Evolutionary conservation across 1,139 yeast species (phyloP), one percentile per base, ranked within the genome.

Genomic region (Ogataea hybrid): DNA sequence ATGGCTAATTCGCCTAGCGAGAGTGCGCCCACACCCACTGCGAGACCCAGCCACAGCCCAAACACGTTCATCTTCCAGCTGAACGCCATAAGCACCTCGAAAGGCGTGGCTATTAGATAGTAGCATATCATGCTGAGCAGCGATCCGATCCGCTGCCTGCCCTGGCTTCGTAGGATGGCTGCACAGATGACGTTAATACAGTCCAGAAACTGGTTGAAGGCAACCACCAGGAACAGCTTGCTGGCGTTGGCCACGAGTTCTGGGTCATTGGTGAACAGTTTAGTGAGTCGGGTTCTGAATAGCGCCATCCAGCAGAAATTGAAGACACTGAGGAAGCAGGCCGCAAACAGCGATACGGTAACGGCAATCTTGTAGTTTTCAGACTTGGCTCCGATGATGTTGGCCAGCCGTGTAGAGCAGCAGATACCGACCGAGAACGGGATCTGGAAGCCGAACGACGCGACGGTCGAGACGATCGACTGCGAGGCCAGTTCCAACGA

Each of bases 351-450:
- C 3, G 88, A 84, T 2, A 83, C 73, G 41, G 68, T 63, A 3
- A 87, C 71, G 2, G 95, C 79, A 2, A 74, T 65, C 12, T 77
- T 65, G 52, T 84, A 78, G 43, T 77, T 78, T 20, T 29, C 22
- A 5, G 59, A 54, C 25, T 42, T 43, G 0, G 89, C 94, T 6
- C 96, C 96, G 41, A 89, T 78, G 50, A 84, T 84, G 60, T 85
- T 87, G 25, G 96, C 96, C 32, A 88, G 81, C 62, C 96, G 73
- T 0, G 95, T 88, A 1, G 94, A 80, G 3, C 89, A 73, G 2
- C 95, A 92, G 32, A 88, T 86, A 27, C 94, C 84, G 5, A 86
- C 79, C 0, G 96, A 87, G 67, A 87, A 89, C 7, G 96, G 96
- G 12, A 86, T 72, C 79, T 87, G 89, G 57, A 85, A 89, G 1